Conservation (phyloP, 2,329 filamentous ascomycete species). For the Ceratocystis papillata region DNA sequence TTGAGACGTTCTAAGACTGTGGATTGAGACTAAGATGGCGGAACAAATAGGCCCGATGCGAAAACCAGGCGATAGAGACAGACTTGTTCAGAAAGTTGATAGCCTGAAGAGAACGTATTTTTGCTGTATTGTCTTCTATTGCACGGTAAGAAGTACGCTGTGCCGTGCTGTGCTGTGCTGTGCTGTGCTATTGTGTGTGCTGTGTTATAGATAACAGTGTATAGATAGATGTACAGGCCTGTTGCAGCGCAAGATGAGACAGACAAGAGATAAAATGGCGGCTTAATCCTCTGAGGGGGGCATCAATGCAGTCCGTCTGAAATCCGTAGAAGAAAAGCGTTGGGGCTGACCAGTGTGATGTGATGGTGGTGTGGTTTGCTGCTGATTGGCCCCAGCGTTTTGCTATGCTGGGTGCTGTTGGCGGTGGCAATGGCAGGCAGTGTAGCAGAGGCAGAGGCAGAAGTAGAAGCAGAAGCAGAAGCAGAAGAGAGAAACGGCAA, state of each 20-base stretch:
- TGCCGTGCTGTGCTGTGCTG: too few relatives aligned
- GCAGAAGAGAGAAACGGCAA: background rate
- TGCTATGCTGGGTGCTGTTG: background rate
- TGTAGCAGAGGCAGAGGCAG: background rate
- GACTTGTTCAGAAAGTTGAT: conserved; percentile 16
- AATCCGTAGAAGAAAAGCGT: background rate
- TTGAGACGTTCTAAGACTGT: background rate
- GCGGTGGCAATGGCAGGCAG: conserved; percentile 1
- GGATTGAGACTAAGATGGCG: background rate
- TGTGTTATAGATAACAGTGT: too few relatives aligned
- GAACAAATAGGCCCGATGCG: background rate
- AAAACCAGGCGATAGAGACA: conserved; percentile 17
- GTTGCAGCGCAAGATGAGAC: background rate
- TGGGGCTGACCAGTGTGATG: background rate
- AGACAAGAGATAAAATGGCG: background rate
- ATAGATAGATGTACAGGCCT: too few relatives aligned
- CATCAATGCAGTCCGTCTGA: background rate
- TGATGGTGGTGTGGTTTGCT: conserved; percentile 5
- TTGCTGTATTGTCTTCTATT: too few relatives aligned
- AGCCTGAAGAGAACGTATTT: background rate
- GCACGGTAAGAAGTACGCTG: background rate
- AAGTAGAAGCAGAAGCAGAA: background rate
- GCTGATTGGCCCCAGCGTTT: background rate
- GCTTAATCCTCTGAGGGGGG: background rate
- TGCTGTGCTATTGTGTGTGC: too few relatives aligned